These are phyloP conservation scores for Penicillium sp. DNA, from an alignment of 2,329 filamentous ascomycete genomes.

Conservation along the genomic window DNA sequence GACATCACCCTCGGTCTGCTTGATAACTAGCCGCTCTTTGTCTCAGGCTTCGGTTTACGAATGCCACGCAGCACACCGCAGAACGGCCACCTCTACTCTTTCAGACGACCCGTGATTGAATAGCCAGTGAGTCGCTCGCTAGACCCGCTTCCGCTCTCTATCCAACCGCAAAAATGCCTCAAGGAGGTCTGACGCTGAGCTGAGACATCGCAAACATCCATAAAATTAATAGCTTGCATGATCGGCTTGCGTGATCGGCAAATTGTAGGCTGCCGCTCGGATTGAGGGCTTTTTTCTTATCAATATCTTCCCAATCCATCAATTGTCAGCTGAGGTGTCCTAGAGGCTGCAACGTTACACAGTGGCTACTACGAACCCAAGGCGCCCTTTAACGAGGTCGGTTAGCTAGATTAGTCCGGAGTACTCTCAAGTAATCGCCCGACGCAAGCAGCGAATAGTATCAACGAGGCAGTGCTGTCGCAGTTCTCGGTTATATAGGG, in stretches of 20 bases:
- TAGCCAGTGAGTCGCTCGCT: not conserved
- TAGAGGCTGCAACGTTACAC: not conserved
- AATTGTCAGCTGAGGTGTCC: constrained; percentile 2
- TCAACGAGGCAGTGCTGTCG: not conserved
- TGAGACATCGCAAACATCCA: no score
- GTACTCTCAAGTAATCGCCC: not conserved
- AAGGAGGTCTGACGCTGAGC: no score
- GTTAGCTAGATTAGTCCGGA: not conserved
- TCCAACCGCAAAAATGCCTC: not conserved
- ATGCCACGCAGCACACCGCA: not conserved
- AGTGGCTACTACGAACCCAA: not conserved
- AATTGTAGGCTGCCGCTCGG: no score
- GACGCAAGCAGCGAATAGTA: not conserved
- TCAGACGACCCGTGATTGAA: not conserved
- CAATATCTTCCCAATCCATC: constrained; percentile 1
- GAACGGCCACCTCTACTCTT: not conserved
- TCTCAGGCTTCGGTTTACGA: not conserved
- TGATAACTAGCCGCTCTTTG: not conserved
- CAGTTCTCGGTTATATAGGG: not conserved
- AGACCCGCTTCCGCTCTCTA: not conserved
- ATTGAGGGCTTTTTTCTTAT: not conserved
- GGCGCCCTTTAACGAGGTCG: not conserved
- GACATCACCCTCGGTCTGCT: not conserved
- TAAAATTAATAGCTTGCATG: no score
- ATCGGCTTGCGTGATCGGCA: no score